Evolutionary conservation across 176 grass and related monocot species (phyloP).

Genomic region (Calamus simplicifolius): DNA sequence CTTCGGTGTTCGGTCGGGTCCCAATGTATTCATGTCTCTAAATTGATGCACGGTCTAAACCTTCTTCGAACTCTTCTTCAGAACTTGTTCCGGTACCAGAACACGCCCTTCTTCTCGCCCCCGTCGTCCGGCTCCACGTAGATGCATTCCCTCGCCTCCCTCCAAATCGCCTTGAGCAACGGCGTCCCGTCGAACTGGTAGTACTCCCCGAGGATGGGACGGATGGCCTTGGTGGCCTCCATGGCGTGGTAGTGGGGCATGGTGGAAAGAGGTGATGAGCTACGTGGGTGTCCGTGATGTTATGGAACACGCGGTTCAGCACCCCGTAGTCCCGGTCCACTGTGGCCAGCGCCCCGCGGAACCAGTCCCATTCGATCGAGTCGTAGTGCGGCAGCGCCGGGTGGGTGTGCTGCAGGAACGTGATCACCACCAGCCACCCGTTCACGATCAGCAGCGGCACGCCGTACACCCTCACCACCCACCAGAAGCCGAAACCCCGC

Average conservation of each 20-base stretch:
- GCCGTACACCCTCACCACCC: constrained; percentile 16
- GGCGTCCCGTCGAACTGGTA: constrained; percentile 16
- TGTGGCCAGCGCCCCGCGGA: constrained; percentile 12
- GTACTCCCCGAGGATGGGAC: constrained; percentile 10
- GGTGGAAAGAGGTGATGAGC: constrained; percentile 14
- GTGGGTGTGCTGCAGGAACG: constrained; percentile 18
- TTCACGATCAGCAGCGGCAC: constrained; percentile 15
- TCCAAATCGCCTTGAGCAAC: constrained; percentile 11
- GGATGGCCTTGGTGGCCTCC: constrained; percentile 15
- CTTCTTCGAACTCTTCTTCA: no score
- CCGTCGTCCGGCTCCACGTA: constrained; percentile 4
- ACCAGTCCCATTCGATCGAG: constrained; percentile 14
- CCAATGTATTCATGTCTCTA: no score
- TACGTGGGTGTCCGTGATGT: constrained; percentile 20
- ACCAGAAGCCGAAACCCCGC: constrained; percentile 3
- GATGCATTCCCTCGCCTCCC: constrained; percentile 16
- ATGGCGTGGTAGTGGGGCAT: constrained; percentile 20
- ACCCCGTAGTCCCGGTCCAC: constrained; percentile 14
- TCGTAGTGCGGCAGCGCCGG: constrained; percentile 11
- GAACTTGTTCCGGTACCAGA: constrained; percentile 10
- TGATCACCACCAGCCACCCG: constrained; percentile 12
- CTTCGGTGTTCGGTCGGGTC: no score
- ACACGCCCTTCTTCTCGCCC: constrained; percentile 2
- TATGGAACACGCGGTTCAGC: constrained; percentile 18
- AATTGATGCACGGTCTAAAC: no score